Percentiles rank a stretch among this genome's conserved stretches.
Evolutionary conservation across 1,284 basidiomycete genomes (phyloP).

Genomic region (Dichomitus squalens): DNA sequence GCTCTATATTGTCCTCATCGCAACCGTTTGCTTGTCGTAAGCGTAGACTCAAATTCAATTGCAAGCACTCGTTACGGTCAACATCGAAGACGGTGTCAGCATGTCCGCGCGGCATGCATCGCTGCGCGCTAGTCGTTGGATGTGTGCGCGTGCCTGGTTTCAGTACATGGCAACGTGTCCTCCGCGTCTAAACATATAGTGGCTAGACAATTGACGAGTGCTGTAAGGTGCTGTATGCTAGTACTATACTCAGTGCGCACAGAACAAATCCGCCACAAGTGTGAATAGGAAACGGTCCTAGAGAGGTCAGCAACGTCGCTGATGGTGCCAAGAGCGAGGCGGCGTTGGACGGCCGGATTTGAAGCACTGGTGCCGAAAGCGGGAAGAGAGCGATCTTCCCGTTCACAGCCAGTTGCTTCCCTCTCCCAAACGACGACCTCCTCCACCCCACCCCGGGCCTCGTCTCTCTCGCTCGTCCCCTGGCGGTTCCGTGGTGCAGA

Average conservation of each 20-base stretch:
- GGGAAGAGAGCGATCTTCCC: neutral
- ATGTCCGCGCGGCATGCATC: too few relatives aligned
- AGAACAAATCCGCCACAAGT: too few relatives aligned
- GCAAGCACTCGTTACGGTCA: too few relatives aligned
- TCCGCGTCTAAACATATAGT: too few relatives aligned
- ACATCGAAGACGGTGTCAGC: neutral
- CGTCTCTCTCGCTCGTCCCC: slow-evolving; percentile 24
- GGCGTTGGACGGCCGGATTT: neutral
- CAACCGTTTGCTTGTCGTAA: neutral
- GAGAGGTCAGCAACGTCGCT: neutral
- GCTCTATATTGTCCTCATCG: neutral
- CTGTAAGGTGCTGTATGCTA: too few relatives aligned
- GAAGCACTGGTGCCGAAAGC: neutral
- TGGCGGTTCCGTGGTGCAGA: slow-evolving; percentile 24
- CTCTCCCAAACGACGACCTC: slow-evolving; percentile 7
- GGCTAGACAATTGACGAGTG: too few relatives aligned
- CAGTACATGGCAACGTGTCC: too few relatives aligned
- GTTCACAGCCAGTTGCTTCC: slow-evolving; percentile 8
- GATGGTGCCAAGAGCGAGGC: neutral
- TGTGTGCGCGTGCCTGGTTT: neutral
- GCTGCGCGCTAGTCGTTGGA: neutral
- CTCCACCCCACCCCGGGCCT: slow-evolving; percentile 14
- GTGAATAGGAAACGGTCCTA: too few relatives aligned
- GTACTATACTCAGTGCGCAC: too few relatives aligned
- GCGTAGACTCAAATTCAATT: neutral